Conservation (phyloP, 208 protist genomes). For the Trypanosoma avium region DNA sequence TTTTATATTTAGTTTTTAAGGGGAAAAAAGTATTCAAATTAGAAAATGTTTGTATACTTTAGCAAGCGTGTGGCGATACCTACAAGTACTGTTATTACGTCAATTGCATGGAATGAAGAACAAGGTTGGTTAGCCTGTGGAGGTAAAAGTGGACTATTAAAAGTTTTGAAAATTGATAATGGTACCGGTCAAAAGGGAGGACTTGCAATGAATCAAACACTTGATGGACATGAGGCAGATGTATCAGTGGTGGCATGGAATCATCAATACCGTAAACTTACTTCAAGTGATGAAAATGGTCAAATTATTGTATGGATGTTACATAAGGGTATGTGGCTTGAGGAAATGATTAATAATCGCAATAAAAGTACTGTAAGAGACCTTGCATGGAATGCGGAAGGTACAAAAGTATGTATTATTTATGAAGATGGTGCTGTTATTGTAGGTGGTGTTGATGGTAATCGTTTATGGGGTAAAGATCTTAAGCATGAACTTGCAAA, state of each 20-base stretch:
- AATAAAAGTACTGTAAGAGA: slow-evolving; percentile 93
- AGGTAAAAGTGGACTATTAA: slow-evolving; percentile 94
- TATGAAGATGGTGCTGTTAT: slow-evolving; percentile 97
- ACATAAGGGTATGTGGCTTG: slow-evolving; percentile 96
- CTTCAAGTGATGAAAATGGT: slow-evolving; percentile 92
- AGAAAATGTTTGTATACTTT: slow-evolving; percentile 94
- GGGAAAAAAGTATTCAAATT: background rate
- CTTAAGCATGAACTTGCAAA: slow-evolving; percentile 82
- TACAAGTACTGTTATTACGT: slow-evolving; percentile 85
- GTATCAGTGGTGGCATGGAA: slow-evolving; percentile 94
- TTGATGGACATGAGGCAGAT: slow-evolving; percentile 90
- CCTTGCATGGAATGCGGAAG: slow-evolving; percentile 92
- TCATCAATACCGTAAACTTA: slow-evolving; percentile 95
- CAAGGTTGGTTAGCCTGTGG: slow-evolving; percentile 97
- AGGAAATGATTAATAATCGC: slow-evolving; percentile 98
- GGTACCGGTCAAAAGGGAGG: slow-evolving; percentile 69
- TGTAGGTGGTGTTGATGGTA: slow-evolving; percentile 96
- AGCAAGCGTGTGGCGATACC: slow-evolving; percentile 97
- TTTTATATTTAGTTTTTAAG: no score
- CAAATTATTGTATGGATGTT: slow-evolving; percentile 97
- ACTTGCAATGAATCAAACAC: slow-evolving; percentile 95
- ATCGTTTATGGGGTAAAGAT: slow-evolving; percentile 95
- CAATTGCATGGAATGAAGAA: slow-evolving; percentile 93
- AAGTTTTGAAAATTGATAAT: slow-evolving; percentile 95
- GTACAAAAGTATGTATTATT: slow-evolving; percentile 96